These are phyloP conservation scores for Trichoderma cornu-damae DNA, from an alignment of 2,329 filamentous ascomycete genomes.

Conservation along the genomic window DNA sequence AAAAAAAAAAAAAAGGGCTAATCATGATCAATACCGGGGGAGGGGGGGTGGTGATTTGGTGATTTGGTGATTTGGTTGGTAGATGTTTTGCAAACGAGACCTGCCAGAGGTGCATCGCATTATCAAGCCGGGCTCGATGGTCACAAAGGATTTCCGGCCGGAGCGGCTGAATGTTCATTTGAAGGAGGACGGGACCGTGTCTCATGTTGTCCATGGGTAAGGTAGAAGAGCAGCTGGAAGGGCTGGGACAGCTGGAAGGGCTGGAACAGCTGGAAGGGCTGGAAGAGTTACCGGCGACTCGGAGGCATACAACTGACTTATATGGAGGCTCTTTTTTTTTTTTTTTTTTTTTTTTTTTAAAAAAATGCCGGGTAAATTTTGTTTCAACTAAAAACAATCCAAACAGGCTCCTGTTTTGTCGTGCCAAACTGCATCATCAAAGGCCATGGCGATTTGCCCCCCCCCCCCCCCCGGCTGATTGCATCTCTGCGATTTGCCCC, in stretches of 20 bases:
- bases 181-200: constrained; percentile 55
- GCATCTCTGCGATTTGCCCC: constrained; percentile 24
- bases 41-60: no score
- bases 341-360: neutral
- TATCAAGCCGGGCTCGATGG: constrained; percentile 52
- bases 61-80: no score
- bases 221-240: neutral
- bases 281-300: no score
- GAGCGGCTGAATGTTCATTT: constrained; percentile 56
- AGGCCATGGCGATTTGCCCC: neutral
- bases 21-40: no score
- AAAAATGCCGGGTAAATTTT: no score
- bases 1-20: no score
- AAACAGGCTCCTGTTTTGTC: no score
- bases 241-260: no score
- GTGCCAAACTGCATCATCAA: no score
- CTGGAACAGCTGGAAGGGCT: no score
- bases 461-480: constrained; percentile 18
- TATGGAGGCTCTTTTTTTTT: neutral
- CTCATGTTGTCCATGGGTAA: constrained; percentile 53
- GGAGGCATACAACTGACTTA: no score
- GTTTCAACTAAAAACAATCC: no score
- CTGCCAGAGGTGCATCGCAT: constrained; percentile 53
- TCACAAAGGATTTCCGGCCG: constrained; percentile 52
- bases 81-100: constrained; percentile 58